Percentiles rank a stretch among this genome's conserved stretches.
These are phyloP conservation scores for Citrullus amarus DNA, from an alignment of 306 rosid genomes.

Conservation along the genomic window DNA sequence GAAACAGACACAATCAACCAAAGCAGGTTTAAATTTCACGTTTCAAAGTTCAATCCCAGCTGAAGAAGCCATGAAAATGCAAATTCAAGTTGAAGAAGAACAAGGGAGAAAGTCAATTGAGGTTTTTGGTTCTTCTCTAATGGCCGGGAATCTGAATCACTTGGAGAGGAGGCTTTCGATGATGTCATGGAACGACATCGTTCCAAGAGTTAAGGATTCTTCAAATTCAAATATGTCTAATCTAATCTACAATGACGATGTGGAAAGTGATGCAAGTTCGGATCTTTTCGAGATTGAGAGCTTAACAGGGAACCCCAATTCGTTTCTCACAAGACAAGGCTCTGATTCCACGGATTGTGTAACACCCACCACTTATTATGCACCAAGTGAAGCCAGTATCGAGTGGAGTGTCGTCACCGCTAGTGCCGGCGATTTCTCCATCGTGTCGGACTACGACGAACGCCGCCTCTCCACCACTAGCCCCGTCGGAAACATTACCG, in stretches of 20 bases:
- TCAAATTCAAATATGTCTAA: constrained; percentile 17
- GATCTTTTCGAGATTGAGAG: constrained; percentile 87
- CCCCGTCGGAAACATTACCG: constrained; percentile 13
- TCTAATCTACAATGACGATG: constrained; percentile 23
- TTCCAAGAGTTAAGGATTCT: constrained; percentile 10
- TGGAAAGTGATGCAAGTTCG: constrained; percentile 84
- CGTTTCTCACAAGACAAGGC: constrained; percentile 30
- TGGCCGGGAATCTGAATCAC: constrained; percentile 6
- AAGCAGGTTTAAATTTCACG: constrained; percentile 8
- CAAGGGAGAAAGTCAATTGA: constrained; percentile 46
- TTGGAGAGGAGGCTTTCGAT: constrained; percentile 37
- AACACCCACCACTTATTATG: constrained; percentile 64
- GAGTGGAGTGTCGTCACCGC: constrained; percentile 94
- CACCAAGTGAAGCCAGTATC: constrained; percentile 94
- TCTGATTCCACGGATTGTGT: constrained; percentile 37
- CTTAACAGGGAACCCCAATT: constrained; percentile 35
- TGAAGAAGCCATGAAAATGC: constrained; percentile 15
- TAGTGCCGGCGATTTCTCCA: constrained; percentile 67
- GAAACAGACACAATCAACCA: background rate
- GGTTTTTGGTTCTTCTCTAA: constrained; percentile 40
- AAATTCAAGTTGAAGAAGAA: constrained; percentile 6
- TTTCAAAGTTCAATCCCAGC: constrained; percentile 10
- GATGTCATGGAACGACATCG: constrained; percentile 6
- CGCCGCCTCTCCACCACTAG: constrained; percentile 31
- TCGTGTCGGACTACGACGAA: constrained; percentile 63